These are phyloP conservation scores for Alopecurus myosuroides DNA, from an alignment of 176 grass and related monocot species.

Conservation along the genomic window DNA sequence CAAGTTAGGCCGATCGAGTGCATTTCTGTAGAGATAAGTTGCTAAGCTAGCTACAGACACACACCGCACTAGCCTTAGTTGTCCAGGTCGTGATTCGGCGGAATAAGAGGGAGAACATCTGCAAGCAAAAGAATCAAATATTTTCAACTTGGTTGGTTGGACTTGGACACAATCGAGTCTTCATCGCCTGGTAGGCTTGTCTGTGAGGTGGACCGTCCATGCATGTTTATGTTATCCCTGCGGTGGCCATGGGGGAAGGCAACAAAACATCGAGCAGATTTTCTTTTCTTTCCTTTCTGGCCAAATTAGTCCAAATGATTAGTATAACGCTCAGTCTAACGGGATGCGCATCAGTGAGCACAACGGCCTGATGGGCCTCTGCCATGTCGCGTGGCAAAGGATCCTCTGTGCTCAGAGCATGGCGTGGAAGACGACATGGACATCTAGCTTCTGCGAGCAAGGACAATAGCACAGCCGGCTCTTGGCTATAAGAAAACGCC, in stretches of 20 bases:
- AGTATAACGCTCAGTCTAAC: slow-evolving; percentile 15
- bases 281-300: background rate
- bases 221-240: background rate
- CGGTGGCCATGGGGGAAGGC: background rate
- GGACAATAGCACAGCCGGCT: too few species aligned
- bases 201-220: background rate
- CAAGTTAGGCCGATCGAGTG: background rate
- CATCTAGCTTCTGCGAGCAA: too few species aligned
- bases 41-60: too few species aligned
- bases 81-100: background rate
- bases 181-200: background rate
- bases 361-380: background rate
- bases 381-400: background rate
- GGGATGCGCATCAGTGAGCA: background rate
- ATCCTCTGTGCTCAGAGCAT: background rate
- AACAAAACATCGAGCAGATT: background rate
- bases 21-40: background rate
- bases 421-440: background rate
- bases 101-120: background rate
- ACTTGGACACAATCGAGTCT: background rate
- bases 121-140: background rate
- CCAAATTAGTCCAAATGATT: background rate
- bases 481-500: too few species aligned
- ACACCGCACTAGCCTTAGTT: background rate
- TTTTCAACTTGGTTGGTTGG: background rate